Base-by-base conservation (phyloP, 108 stramenopile species). In the Nitzschia inconspicua region DNA sequence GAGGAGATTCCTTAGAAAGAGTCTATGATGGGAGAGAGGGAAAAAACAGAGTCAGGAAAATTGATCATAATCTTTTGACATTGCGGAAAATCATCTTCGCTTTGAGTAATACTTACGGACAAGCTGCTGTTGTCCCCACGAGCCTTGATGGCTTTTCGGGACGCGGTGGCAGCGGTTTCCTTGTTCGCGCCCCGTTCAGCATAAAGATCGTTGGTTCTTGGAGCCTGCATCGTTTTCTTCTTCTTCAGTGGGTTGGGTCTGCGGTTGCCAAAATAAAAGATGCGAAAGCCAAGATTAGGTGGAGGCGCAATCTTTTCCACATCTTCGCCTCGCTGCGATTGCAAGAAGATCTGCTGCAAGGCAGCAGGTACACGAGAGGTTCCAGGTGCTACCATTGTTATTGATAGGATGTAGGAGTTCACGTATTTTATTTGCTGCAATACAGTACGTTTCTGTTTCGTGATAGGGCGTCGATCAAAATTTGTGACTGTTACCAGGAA, bases 1-100 rank as follows among this genome's bases (percentile, higher is more conserved):
- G 84, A n/a, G 88, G 89, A 60, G 73, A 68, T 43, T 41, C 37
- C 4, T 20, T 37, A 6, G 50, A 28, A 7, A 27, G 37, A 11
- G 37, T 11, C 9, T 39, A 39, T 39, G 37, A 11, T 39, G 11
- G 37, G 11, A 39, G 11, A 11, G 11, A 11, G n/a, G n/a, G n/a
- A n/a, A n/a, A n/a, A n/a, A n/a, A n/a, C n/a, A n/a, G n/a, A n/a
- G n/a, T n/a, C n/a, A n/a, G n/a, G n/a, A n/a, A n/a, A n/a, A n/a
- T n/a, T n/a, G n/a, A n/a, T n/a, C n/a, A n/a, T n/a, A n/a, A n/a
- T n/a, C n/a, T n/a, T n/a, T n/a, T n/a, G n/a, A n/a, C n/a, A n/a
- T n/a, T n/a, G n/a, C n/a, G n/a, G n/a, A n/a, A n/a, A n/a, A n/a
- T n/a, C n/a, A n/a, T n/a, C n/a, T n/a, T n/a, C n/a, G n/a, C n/a